phyloP scores from a whole-genome alignment of 2,329 filamentous ascomycete genomes.

The Xylariaceae sp. region DNA sequence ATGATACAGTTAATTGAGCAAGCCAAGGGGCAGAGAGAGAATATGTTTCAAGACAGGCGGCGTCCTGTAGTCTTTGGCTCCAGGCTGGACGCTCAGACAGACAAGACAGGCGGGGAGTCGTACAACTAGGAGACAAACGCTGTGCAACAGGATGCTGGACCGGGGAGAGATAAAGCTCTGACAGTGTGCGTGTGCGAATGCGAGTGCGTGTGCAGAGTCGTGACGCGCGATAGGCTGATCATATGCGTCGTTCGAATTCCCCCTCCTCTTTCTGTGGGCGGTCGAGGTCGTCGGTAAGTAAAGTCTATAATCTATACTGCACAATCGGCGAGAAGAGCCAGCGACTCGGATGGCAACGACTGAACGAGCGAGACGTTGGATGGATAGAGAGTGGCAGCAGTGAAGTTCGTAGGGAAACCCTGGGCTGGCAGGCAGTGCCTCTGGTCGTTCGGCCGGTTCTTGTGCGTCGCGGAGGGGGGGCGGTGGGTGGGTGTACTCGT shows the following conservation, averaged over 20 bases:
- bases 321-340: not conserved
- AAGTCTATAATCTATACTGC: not conserved
- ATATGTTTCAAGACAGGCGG: constrained; percentile 8
- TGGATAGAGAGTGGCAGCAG: constrained; percentile 1
- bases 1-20: constrained; percentile 8
- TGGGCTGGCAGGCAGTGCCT: not conserved
- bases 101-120: constrained; percentile 8
- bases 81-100: not conserved
- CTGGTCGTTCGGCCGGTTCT: constrained; percentile 4
- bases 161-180: not conserved
- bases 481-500: not conserved
- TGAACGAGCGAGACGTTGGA: not conserved
- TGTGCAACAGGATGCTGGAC: constrained; percentile 9
- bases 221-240: constrained; percentile 5
- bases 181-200: no score
- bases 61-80: constrained; percentile 3
- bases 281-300: not conserved
- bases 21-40: constrained; percentile 8
- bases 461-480: not conserved
- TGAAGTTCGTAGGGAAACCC: no score
- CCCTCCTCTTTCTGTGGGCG: not conserved
- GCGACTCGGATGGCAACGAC: not conserved
- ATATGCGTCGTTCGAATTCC: constrained; percentile 4
- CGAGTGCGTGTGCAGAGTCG: not conserved
- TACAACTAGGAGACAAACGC: constrained; percentile 7